These are phyloP conservation scores for Scheffersomyces cryptocercus DNA, from an alignment of 1,139 yeast genomes.

Conservation along the genomic window DNA sequence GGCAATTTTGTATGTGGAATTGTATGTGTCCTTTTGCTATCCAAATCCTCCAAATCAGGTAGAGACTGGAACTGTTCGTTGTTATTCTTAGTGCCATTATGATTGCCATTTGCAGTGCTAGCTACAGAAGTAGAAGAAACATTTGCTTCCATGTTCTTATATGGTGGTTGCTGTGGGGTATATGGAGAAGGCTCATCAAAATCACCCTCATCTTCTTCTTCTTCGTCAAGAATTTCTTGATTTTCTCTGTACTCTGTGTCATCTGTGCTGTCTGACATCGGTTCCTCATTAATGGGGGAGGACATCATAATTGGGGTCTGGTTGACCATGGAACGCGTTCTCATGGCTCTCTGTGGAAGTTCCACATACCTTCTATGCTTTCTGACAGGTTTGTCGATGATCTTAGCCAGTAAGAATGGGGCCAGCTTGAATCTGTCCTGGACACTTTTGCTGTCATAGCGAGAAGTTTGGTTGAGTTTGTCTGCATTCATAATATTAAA, in stretches of 20 bases:
- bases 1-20: slow-evolving; percentile 42
- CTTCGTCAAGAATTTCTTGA: slow-evolving; percentile 10
- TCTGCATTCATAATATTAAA: slow-evolving; percentile 47
- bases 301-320: slow-evolving; percentile 34
- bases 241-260: slow-evolving; percentile 35
- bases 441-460: slow-evolving; percentile 43
- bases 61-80: slow-evolving; percentile 35
- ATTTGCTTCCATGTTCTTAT: slow-evolving; percentile 14
- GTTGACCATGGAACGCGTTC: slow-evolving; percentile 43
- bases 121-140: background rate
- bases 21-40: slow-evolving; percentile 46
- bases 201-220: slow-evolving; percentile 14
- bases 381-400: slow-evolving; percentile 37
- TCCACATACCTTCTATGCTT: slow-evolving; percentile 35
- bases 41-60: slow-evolving; percentile 49
- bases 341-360: slow-evolving; percentile 42
- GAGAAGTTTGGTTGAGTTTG: slow-evolving; percentile 38
- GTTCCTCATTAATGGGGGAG: slow-evolving; percentile 44
- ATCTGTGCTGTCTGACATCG: slow-evolving; percentile 31
- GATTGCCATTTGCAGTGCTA: slow-evolving; percentile 7
- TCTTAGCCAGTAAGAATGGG: slow-evolving; percentile 44
- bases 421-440: slow-evolving; percentile 52
- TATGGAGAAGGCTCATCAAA: slow-evolving; percentile 35
- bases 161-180: slow-evolving; percentile 45
- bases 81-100: slow-evolving; percentile 11